A percentile compares a stretch with the other conserved stretches of the same genome.
phyloP scores from a whole-genome alignment of 345 rosid species.

The Cardamine occulta region DNA sequence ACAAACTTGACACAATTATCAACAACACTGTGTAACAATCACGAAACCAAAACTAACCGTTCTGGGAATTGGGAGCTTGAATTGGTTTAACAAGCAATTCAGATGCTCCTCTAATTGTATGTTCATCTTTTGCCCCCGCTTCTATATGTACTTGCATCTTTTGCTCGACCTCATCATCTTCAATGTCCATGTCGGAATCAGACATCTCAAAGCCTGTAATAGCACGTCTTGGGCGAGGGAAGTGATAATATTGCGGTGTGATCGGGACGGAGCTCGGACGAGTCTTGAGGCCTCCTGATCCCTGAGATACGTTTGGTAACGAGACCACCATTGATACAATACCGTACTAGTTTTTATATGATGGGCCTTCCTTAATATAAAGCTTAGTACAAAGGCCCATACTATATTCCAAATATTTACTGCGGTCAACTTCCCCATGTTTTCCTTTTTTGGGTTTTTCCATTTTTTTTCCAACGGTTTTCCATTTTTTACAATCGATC shows the following conservation, averaged over 20 bases:
- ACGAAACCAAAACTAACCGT: slow-evolving; percentile 36
- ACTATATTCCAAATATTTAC: neutral
- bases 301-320: slow-evolving; percentile 29
- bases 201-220: slow-evolving; percentile 34
- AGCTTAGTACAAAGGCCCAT: slow-evolving; percentile 15
- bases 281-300: slow-evolving; percentile 32
- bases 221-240: slow-evolving; percentile 5
- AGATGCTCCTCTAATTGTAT: slow-evolving; percentile 13
- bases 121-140: neutral
- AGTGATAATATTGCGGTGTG: slow-evolving; percentile 26
- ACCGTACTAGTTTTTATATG: neutral
- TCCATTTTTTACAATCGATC: too few species aligned
- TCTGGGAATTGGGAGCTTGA: slow-evolving; percentile 36
- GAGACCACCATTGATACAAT: slow-evolving; percentile 13
- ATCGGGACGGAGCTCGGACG: slow-evolving; percentile 31
- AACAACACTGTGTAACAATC: neutral
- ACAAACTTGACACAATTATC: slow-evolving; percentile 10
- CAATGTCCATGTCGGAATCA: slow-evolving; percentile 41
- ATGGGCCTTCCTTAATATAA: slow-evolving; percentile 21
- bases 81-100: slow-evolving; percentile 31
- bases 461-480: neutral
- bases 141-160: neutral
- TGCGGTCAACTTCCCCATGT: neutral
- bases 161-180: slow-evolving; percentile 37
- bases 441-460: neutral